phyloP scores from a whole-genome alignment of 495 filamentous ascomycete species.

The Penicillium malachiteum region DNA sequence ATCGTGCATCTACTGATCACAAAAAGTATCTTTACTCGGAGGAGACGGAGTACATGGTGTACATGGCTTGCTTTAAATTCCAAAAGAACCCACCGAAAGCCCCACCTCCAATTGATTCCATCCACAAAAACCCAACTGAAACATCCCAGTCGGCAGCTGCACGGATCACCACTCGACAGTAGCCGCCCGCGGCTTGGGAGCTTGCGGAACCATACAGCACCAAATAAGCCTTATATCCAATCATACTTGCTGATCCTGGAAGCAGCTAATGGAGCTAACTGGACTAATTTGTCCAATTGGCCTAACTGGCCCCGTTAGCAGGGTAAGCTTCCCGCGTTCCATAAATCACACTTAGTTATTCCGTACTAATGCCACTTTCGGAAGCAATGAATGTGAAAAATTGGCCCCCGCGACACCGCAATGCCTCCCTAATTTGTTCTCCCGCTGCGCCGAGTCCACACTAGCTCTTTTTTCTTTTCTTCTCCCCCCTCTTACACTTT shows the following conservation, averaged over 20 bases:
- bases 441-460: not conserved
- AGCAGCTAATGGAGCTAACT: no score
- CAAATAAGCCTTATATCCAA: slow-evolving; percentile 1
- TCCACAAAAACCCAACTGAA: not conserved
- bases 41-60: no score
- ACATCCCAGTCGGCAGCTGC: not conserved
- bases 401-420: not conserved
- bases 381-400: not conserved
- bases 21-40: no score
- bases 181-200: not conserved
- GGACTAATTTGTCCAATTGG: no score
- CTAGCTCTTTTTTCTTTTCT: not conserved
- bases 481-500: not conserved
- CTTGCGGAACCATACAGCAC: not conserved
- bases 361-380: no score
- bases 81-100: not conserved
- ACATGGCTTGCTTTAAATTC: no score
- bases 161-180: not conserved
- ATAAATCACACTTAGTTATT: no score
- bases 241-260: not conserved
- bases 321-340: no score
- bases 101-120: not conserved
- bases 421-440: not conserved
- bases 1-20: no score
- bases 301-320: no score